Evolutionary conservation across 768 basidiomycete genomes (phyloP), one percentile per base, ranked within the genome.

Genomic region (Termitomyces sp.): DNA sequence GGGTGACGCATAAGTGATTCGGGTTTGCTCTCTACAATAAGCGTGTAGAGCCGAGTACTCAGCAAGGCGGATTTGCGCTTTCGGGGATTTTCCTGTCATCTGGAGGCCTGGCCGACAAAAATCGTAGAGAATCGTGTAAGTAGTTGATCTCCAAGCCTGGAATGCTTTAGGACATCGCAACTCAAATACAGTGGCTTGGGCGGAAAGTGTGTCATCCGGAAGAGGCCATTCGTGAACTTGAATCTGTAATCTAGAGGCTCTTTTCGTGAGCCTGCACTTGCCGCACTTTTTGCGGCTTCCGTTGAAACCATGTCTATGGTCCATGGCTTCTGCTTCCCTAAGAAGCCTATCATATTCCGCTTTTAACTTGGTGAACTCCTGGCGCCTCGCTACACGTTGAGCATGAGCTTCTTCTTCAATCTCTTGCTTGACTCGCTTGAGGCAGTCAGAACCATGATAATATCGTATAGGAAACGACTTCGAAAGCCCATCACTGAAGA

Each of bases 201-300:
- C 68, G 7, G 54, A 30, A 4, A 63, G 12, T 5, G 17, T 21
- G 11, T 60, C 44, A 1, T 50, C 31, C 0, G 80, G 78, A 40
- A 82, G 60, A 0, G 80, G 81, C 78, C 78, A 78, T 52, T 82
- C 81, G 38, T 77, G 67, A 5, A 75, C 60, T 0, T 26, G 0
- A 23, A 81, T 79, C 0, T 4, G 2, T 63, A 78, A 59, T 0
- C 0, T 4, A 0, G 35, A 6, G 0, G 69, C 66, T 46, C 61
- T 5, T 1, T 12, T 21, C 19, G 62, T 26, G 17, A 68, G 57
- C 0, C 9, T 5, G 45, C 77, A 78, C 53, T 66, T 72, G 2
- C n/a, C 3, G 53, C 73, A 75, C 4, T 45, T 46, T 3, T 56
- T 43, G n/a, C n/a, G 31, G 5, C 30, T 52, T 31, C 21, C 15